Conservation (phyloP, 2,329 filamentous ascomycete species). For the Verticillium tricorpus region DNA sequence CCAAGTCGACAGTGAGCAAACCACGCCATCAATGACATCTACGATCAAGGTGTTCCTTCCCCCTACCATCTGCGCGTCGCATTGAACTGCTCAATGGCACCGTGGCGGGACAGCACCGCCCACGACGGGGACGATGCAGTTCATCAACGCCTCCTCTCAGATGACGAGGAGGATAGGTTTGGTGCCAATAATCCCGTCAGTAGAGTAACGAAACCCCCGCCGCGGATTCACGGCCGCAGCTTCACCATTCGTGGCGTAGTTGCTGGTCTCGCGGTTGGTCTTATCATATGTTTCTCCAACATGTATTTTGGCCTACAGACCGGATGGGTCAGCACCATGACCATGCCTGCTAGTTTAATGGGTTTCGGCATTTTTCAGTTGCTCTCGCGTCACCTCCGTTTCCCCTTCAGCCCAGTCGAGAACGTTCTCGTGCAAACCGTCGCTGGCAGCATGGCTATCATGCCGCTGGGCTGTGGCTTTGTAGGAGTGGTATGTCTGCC, state of each 20-base stretch:
- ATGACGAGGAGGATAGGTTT: not conserved
- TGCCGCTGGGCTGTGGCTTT: conserved; percentile 93
- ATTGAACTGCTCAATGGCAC: not conserved
- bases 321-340: conserved; percentile 70
- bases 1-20: not conserved
- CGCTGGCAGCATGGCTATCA: conserved; percentile 90
- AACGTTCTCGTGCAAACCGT: conserved; percentile 97
- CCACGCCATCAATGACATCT: not conserved
- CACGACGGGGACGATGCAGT: not conserved
- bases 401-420: conserved; percentile 89
- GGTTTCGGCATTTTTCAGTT: conserved; percentile 92
- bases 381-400: conserved; percentile 64
- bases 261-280: conserved; percentile 78
- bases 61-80: not conserved
- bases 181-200: not conserved
- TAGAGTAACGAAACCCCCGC: not conserved
- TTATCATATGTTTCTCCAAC: conserved; percentile 92
- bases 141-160: not conserved
- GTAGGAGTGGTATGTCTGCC: conserved; percentile 66
- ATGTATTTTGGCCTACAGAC: conserved; percentile 99
- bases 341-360: conserved; percentile 91
- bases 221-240: conserved; percentile 48
- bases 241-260: conserved; percentile 80
- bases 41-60: not conserved
- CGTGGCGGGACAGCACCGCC: not conserved